These are phyloP conservation scores for Volvariella volvacea DNA, from an alignment of 1,284 basidiomycete genomes.

Conservation along the genomic window DNA sequence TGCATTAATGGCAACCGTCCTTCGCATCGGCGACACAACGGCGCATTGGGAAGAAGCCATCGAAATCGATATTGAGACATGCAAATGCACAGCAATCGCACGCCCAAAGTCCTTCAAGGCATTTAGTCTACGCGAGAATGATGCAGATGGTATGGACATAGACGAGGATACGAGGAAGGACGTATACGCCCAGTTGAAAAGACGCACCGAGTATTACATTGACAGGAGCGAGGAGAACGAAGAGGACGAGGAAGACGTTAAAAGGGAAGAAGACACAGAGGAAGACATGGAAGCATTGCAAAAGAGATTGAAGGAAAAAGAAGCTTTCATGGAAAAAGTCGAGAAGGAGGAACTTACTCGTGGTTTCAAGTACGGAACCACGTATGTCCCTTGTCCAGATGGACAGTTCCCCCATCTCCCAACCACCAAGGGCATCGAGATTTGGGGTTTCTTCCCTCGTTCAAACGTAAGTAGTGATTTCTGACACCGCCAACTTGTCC, in stretches of 20 bases:
- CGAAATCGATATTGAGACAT: slow-evolving; percentile 69
- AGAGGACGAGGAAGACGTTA: slow-evolving; percentile 23
- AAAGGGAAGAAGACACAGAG: slow-evolving; percentile 36
- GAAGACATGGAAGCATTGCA: slow-evolving; percentile 24
- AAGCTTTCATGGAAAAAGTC: slow-evolving; percentile 38
- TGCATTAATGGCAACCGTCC: slow-evolving; percentile 48
- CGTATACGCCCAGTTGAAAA: slow-evolving; percentile 47
- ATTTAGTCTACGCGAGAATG: slow-evolving; percentile 44
- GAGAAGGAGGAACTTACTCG: slow-evolving; percentile 71
- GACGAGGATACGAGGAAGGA: slow-evolving; percentile 26
- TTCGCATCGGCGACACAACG: slow-evolving; percentile 74
- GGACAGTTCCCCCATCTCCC: slow-evolving; percentile 67
- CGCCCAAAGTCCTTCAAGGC: slow-evolving; percentile 80
- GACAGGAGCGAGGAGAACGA: slow-evolving; percentile 32
- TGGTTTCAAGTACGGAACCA: slow-evolving; percentile 91
- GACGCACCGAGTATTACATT: slow-evolving; percentile 52
- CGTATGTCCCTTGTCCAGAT: slow-evolving; percentile 81
- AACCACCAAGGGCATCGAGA: slow-evolving; percentile 80
- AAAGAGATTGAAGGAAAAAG: slow-evolving; percentile 21
- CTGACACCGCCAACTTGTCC: slow-evolving; percentile 1
- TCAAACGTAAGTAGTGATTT: slow-evolving; percentile 43
- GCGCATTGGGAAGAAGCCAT: slow-evolving; percentile 63
- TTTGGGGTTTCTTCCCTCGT: slow-evolving; percentile 76
- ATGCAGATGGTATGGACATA: slow-evolving; percentile 16
- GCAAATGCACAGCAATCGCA: slow-evolving; percentile 77